Base-by-base conservation (phyloP, 805 yeast species). In the Metschnikowia orientalis region DNA sequence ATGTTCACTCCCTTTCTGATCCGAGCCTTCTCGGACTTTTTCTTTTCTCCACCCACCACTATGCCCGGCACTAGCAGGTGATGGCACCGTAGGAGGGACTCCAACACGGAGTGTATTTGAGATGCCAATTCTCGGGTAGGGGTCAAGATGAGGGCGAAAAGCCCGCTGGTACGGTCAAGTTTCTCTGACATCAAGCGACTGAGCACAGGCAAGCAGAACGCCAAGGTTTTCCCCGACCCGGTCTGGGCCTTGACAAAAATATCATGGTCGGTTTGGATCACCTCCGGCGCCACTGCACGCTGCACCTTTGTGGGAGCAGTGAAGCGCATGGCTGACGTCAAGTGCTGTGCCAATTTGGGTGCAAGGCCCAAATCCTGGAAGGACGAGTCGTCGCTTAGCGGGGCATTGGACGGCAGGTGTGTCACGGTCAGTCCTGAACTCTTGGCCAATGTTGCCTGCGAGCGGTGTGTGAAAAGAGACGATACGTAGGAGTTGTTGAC, bases 41-140 rank as follows among this genome's bases (percentile, higher is more conserved):
- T 90, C 73, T 90, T 89, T 56, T 92, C 99, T 41, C 99, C 99
- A 53, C 99, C 99, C 61, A 88, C 88, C 16, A 92, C 95, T 24
- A 89, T 76, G 23, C 97, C 95, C 1, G 98, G 97, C 4, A 94
- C 98, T 26, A 92, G 73, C 57, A 83, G 77, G 52, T 85, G 95
- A 54, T 90, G 81, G 52, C 89, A 77, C 35, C 82, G 71, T 23
- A 80, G 69, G 19, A 92, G 57, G 2, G 76, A 67, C 47, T 84
- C 90, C 38, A 88, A 67, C 3, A 89, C 95, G 5, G 81, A 66
- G 51, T 84, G 82, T 31, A 90, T 88, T 58, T 92, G 99, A 5
- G 77, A 75, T 0, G 97, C 95, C 51, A 92, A 70, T 59, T 92
- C 99, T 57, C 99, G 75, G 0, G 99, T 92, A 6, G 99, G 99